Conservation (phyloP, 371 early-diverging fungal genomes). For the Mortierella sp. region DNA sequence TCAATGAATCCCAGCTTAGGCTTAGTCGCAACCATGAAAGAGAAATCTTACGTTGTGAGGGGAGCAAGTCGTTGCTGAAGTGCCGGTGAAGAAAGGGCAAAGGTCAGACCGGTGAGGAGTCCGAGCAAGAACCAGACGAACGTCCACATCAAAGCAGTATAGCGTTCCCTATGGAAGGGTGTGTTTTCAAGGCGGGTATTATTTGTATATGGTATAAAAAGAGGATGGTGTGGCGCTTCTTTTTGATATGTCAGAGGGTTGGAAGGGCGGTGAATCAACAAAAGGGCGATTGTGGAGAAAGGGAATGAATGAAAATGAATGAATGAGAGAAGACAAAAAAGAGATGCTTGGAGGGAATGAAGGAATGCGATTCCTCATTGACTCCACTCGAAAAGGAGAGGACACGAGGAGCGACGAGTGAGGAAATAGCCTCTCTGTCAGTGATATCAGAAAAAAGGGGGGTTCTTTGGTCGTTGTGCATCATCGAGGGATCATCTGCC, state of each 20-base stretch:
- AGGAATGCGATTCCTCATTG: background rate
- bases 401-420: conserved; percentile 6
- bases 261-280: background rate
- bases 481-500: conserved; percentile 15
- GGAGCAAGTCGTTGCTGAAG: background rate
- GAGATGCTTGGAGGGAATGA: background rate
- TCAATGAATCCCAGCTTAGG: background rate
- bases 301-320: background rate
- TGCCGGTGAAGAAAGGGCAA: background rate
- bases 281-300: no score
- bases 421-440: background rate
- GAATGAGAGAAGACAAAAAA: background rate
- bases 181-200: background rate
- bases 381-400: background rate
- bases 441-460: background rate
- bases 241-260: background rate
- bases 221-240: background rate
- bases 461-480: background rate
- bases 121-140: conserved; percentile 38
- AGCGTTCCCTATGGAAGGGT: background rate
- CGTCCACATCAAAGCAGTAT: conserved; percentile 18
- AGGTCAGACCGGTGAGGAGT: conserved; percentile 33
- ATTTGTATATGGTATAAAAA: background rate
- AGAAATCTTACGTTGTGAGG: background rate
- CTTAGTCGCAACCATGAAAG: background rate